These are phyloP conservation scores for Avena eriantha DNA, from an alignment of 176 grass and related monocot genomes.

Conservation along the genomic window DNA sequence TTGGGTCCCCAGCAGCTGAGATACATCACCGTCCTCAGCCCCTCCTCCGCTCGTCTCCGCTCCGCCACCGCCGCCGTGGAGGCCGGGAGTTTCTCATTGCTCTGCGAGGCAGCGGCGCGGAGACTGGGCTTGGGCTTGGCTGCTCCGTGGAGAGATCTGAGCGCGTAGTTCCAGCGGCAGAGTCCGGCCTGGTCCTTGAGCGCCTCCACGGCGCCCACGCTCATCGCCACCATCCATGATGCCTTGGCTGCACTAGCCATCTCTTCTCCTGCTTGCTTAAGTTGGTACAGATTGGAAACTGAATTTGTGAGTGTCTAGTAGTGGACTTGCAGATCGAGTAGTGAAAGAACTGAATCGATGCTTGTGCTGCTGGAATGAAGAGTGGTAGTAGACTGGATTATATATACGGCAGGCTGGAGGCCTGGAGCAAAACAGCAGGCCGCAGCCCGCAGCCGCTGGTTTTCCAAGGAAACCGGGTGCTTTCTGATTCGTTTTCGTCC, in stretches of 20 bases:
- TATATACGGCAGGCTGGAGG: not conserved
- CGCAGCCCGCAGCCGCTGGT: slow-evolving; percentile 14
- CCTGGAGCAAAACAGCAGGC: slow-evolving; percentile 39
- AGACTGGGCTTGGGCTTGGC: not conserved
- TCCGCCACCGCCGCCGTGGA: not conserved
- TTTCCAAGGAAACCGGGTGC: slow-evolving; percentile 32
- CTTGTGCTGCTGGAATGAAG: not conserved
- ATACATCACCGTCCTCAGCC: slow-evolving; percentile 68
- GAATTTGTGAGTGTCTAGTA: no score
- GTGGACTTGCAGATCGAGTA: no score
- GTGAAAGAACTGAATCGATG: not conserved
- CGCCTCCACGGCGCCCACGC: slow-evolving; percentile 57
- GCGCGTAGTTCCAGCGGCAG: slow-evolving; percentile 66
- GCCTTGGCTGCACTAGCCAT: slow-evolving; percentile 20
- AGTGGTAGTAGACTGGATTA: not conserved
- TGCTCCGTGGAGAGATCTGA: not conserved
- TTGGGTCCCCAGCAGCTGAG: slow-evolving; percentile 70
- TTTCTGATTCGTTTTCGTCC: not conserved
- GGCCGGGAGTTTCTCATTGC: not conserved
- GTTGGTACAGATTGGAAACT: no score
- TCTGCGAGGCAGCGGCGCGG: not conserved
- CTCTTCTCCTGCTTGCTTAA: not conserved
- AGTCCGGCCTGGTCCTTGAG: slow-evolving; percentile 60
- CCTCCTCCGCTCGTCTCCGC: slow-evolving; percentile 20
- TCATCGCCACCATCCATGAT: slow-evolving; percentile 44